phyloP scores from a whole-genome alignment of 2,329 filamentous ascomycete species.

The Hymenoscyphus fraxineus region DNA sequence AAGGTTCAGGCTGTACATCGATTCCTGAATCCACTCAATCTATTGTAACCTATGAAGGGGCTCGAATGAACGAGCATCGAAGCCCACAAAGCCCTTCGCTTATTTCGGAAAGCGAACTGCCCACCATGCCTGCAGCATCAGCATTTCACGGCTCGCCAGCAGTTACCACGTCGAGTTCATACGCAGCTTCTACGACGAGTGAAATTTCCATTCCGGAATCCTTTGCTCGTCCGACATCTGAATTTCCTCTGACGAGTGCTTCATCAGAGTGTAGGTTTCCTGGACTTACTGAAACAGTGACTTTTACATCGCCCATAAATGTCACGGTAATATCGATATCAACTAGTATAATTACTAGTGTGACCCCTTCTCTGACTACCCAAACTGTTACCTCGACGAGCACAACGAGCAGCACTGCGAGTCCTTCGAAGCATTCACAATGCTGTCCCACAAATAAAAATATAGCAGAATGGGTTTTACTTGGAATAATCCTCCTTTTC shows the following conservation, averaged over 20 bases:
- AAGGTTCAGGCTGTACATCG: background rate
- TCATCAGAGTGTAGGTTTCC: background rate
- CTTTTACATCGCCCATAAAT: background rate
- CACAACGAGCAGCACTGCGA: background rate
- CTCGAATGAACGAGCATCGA: too few species aligned
- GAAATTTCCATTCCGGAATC: background rate
- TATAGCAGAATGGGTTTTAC: background rate
- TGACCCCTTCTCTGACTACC: background rate
- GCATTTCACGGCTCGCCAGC: too few species aligned
- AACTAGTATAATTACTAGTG: background rate
- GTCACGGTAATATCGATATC: background rate
- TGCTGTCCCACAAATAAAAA: background rate
- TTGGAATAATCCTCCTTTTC: background rate
- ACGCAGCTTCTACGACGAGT: background rate
- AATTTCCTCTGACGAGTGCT: background rate
- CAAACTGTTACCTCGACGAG: background rate
- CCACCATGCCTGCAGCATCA: too few species aligned
- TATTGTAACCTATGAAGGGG: too few species aligned
- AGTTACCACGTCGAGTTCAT: background rate
- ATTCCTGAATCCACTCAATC: too few species aligned
- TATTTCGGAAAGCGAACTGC: too few species aligned
- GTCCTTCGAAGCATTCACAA: background rate
- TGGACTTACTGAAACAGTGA: background rate
- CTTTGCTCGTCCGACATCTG: background rate
- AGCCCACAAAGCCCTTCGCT: too few species aligned